phyloP scores from a whole-genome alignment of 169 alveolate genomes.

The Cryptosporidium bovis region DNA sequence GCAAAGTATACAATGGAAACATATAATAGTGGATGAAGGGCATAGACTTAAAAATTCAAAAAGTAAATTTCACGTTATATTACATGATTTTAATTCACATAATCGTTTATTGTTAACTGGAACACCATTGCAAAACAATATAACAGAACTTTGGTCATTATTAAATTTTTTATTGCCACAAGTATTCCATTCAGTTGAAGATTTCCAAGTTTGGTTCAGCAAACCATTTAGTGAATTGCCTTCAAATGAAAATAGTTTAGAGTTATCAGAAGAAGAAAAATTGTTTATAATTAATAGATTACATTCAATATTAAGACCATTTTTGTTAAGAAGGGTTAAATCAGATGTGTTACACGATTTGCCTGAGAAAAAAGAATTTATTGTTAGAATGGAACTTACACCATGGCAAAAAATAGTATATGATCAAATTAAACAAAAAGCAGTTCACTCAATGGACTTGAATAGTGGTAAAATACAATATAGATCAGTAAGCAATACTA shows the following conservation, averaged over 20 bases:
- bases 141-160: slow-evolving; percentile 91
- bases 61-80: slow-evolving; percentile 79
- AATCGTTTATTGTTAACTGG: slow-evolving; percentile 89
- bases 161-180: slow-evolving; percentile 88
- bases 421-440: slow-evolving; percentile 88
- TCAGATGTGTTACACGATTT: slow-evolving; percentile 91
- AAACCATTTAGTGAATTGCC: slow-evolving; percentile 86
- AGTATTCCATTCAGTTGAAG: slow-evolving; percentile 90
- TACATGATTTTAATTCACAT: slow-evolving; percentile 44
- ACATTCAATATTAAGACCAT: slow-evolving; percentile 91
- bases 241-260: slow-evolving; percentile 83
- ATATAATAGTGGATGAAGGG: slow-evolving; percentile 92
- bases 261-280: slow-evolving; percentile 89
- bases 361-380: slow-evolving; percentile 89
- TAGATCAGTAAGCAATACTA: slow-evolving; percentile 87
- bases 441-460: slow-evolving; percentile 79
- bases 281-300: slow-evolving; percentile 88
- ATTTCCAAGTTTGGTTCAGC: slow-evolving; percentile 92
- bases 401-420: slow-evolving; percentile 92
- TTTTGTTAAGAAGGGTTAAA: slow-evolving; percentile 91
- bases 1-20: slow-evolving; percentile 84
- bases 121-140: slow-evolving; percentile 90
- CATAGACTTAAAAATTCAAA: slow-evolving; percentile 91
- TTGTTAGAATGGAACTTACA: slow-evolving; percentile 88
- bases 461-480: slow-evolving; percentile 77